Base-by-base conservation (phyloP, 2,329 filamentous ascomycete genomes). In the Colletotrichum brevisporum region DNA sequence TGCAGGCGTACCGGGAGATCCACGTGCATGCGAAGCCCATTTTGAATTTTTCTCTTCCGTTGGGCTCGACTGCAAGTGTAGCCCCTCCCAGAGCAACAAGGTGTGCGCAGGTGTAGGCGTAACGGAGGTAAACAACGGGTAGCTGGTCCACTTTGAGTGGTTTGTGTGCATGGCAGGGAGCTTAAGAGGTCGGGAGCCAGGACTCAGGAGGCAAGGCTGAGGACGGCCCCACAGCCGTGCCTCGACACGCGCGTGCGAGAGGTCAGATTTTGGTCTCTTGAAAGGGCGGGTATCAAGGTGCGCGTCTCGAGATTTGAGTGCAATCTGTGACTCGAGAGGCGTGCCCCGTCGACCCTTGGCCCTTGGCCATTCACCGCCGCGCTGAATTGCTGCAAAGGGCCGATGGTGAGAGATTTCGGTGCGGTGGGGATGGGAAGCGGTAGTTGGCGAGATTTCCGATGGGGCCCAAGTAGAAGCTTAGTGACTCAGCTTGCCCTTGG, bases 181-280 rank as follows among this genome's bases (percentile, higher is more conserved):
- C 55, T 56, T 51, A 26, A 59, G 54, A 69, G 36, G 43, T 60
- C 41, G 55, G 50, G 48, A 59, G 36, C 43, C 61, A 69, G 50
- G 48, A 59, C 24, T 31, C 61, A 69, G 62, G 66, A 69, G 50
- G 66, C 66, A 69, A 66, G 66, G 66, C 66, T 69, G 66, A 69
- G 51, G 31, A 6, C 18, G 26, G 43, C 54, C 45, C 66, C 62
- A 69, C 66, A 45, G 47, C 26, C 55, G 62, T 69, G 66, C 31
- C 39, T 31, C 9, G 18, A 55, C 21, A n/a, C 31, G n/a, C 45
- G 36, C 50, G 15, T 65, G 16, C 50, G 52, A 69, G 43, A 69
- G 62, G 66, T 48, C 36, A 39, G 45, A 50, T 39, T 18, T 39
- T 21, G 51, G 31, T 36, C 31, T 24, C 54, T 21, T 24, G 13